phyloP scores from a whole-genome alignment of 306 rosid genomes.

The Styphnolobium japonicum region DNA sequence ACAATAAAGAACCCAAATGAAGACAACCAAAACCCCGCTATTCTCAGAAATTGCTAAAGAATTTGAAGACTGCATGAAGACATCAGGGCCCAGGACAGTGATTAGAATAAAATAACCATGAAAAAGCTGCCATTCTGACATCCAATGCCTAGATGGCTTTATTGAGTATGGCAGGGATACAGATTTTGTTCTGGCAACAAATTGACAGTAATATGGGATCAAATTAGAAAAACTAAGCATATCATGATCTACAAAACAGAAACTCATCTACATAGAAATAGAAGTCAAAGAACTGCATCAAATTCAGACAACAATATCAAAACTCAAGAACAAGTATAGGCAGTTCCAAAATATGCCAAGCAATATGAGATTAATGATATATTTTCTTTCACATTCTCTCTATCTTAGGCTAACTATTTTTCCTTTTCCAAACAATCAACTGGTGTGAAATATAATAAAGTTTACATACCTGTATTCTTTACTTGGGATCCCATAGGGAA shows the following conservation, averaged over 20 bases:
- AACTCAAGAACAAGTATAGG: not conserved
- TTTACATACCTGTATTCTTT: constrained; percentile 64
- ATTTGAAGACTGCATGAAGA: not conserved
- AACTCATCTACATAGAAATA: not conserved
- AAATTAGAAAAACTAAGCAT: not conserved
- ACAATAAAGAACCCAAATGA: not conserved
- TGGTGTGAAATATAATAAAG: not conserved
- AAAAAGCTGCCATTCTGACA: not conserved
- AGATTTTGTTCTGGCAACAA: not conserved
- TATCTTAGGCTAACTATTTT: not conserved
- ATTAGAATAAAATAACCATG: not conserved
- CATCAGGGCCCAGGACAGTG: constrained; percentile 9
- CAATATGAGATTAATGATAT: not conserved
- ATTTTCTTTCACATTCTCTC: not conserved
- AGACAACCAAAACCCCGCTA: constrained; percentile 7
- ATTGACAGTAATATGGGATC: not conserved
- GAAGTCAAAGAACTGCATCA: not conserved
- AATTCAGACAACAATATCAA: not conserved
- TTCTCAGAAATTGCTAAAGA: not conserved
- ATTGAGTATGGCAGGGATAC: not conserved
- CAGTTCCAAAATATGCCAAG: not conserved
- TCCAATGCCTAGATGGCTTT: not conserved
- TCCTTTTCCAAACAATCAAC: not conserved
- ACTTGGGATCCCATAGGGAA: constrained; percentile 72
- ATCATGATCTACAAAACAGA: not conserved